phyloP scores from a whole-genome alignment of 305 asterid genomes.

The Fraxinus platypoda region DNA sequence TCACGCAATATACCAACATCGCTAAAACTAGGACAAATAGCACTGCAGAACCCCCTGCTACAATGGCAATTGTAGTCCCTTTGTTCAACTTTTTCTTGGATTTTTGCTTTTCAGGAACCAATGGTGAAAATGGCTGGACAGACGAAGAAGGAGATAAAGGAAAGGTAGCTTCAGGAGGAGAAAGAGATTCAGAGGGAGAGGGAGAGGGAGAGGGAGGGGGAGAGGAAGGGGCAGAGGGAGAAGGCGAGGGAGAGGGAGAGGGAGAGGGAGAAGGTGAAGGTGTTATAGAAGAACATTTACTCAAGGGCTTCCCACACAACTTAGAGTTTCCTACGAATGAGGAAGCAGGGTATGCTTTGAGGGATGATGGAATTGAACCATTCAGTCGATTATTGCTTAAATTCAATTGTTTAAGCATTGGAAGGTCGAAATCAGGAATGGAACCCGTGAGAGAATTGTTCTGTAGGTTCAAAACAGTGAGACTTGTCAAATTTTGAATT shows the following conservation, averaged over 20 bases:
- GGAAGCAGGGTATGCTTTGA: conserved; percentile 53
- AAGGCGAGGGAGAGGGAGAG: conserved; percentile 30
- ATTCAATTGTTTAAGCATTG: conserved; percentile 49
- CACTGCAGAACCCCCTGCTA: conserved; percentile 41
- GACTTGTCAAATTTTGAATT: conserved; percentile 42
- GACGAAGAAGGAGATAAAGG: conserved; percentile 36
- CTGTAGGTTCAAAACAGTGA: conserved; percentile 57
- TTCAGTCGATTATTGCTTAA: conserved; percentile 57
- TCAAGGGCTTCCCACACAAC: conserved; percentile 64
- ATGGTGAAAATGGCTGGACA: conserved; percentile 36
- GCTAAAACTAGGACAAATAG: conserved; percentile 33
- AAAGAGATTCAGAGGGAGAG: conserved; percentile 18
- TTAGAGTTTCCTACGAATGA: conserved; percentile 65
- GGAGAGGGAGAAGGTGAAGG: conserved; percentile 38
- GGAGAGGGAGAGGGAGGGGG: conserved; percentile 19
- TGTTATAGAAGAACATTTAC: conserved; percentile 32
- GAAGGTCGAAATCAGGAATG: conserved; percentile 56
- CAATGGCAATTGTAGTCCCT: conserved; percentile 45
- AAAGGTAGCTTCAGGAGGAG: conserved; percentile 26
- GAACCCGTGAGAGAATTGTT: conserved; percentile 61
- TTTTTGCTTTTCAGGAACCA: conserved; percentile 24
- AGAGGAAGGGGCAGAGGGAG: conserved; percentile 36
- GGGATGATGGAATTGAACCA: conserved; percentile 64
- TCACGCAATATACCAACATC: conserved; percentile 32
- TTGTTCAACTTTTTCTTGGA: conserved; percentile 40